Evolutionary conservation across 2,329 filamentous ascomycete species (phyloP).

Genomic region (Colletotrichum sp.): DNA sequence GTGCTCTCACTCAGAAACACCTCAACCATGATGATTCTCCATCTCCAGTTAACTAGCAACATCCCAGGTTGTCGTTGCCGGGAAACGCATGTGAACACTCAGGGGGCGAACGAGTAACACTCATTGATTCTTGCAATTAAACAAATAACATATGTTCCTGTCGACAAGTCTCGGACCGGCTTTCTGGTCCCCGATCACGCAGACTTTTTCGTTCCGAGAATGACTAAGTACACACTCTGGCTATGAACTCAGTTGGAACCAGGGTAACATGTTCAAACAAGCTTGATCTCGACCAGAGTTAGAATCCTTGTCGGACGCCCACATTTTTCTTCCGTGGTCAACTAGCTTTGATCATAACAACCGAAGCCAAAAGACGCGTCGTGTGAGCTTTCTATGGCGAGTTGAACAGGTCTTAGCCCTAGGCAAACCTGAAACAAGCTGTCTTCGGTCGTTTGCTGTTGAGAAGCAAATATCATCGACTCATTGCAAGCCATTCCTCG

Average conservation of each 20-base stretch:
- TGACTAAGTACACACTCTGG: not conserved
- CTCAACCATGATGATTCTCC: rapidly evolving
- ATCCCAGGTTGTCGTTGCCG: not conserved
- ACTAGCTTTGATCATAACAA: not conserved
- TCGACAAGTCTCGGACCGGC: not conserved
- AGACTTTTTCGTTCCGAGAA: not conserved
- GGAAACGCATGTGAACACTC: not conserved
- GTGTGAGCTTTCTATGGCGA: not conserved
- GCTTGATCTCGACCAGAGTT: not conserved
- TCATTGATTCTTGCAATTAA: not conserved
- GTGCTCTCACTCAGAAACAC: not conserved
- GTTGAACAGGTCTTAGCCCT: not conserved
- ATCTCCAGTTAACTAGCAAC: not conserved
- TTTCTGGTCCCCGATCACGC: not conserved
- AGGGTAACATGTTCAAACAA: not conserved
- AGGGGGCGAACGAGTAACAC: rapidly evolving
- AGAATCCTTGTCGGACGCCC: not conserved
- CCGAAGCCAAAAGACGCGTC: not conserved
- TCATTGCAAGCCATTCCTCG: too few relatives aligned
- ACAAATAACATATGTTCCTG: not conserved
- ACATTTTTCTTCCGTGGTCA: rapidly evolving
- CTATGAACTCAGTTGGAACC: not conserved
- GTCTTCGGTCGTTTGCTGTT: too few relatives aligned
- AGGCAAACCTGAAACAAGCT: too few relatives aligned
- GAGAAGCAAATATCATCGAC: too few relatives aligned